Evolutionary conservation across 306 rosid species (phyloP), one percentile per base, ranked within the genome.

Genomic region (Lathyrus tuberosus): DNA sequence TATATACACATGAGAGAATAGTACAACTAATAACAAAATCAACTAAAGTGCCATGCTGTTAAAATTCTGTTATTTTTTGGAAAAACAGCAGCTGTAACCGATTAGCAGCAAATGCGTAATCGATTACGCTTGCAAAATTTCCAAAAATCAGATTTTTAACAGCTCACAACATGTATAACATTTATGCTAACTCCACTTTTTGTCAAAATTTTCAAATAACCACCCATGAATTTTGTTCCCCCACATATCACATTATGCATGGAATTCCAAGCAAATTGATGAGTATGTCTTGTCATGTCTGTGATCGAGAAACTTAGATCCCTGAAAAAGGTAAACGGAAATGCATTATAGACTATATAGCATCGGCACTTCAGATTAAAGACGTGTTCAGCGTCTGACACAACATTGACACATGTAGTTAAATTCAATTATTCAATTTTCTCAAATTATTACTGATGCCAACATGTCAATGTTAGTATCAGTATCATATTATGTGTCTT

Each of bases 171-270:
- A n/a, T n/a, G n/a, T n/a, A 82, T 47, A 3, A 88, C 87, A 78
- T 17, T 62, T 5, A 92, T 80, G 73, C 75, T 79, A 38, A 86
- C 85, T 37, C 86, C 78, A 40, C 76, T 82, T 73, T 61, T 75
- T 40, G 54, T 68, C 80, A 88, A 75, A 71, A 59, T 78, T 61
- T 70, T 48, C 52, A 92, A 70, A 81, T 77, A 85, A 66, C 73
- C 28, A 24, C 83, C 92, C 85, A 83, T 56, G 51, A 65, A 60
- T 58, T 82, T 80, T 20, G 87, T 82, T 78, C 89, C 96, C 5
- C 95, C 91, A 77, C 97, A 91, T 56, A 91, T 62, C 78, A 91
- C 95, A 82, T 91, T 91, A 59, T 91, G 97, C 97, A 91, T 88
- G 30, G 90, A 77, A 52, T 78, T 84, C 97, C 97, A 91, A 73